Base-by-base conservation (phyloP, 352 stramenopile species). In the Phytophthora vignae region DNA sequence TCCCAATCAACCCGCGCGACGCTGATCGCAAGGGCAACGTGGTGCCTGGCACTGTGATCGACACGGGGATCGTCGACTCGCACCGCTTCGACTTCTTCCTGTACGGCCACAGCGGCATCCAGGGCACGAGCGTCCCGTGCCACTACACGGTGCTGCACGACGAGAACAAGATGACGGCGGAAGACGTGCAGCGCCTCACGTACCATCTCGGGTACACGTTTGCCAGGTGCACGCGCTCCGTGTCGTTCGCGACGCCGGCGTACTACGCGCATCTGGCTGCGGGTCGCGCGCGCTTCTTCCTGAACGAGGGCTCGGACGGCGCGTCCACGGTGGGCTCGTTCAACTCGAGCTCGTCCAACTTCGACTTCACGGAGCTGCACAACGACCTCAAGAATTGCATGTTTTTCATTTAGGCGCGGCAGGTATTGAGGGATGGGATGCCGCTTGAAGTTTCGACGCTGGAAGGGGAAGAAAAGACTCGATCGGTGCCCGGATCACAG, bases 21-120 rank as follows among this genome's bases (percentile, higher is more conserved):
- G 76, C 52, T 6, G 88, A 96, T 71, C 80, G 81, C 54, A 95
- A 85, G 15, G 87, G 87, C 29, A 95, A 95, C 49, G 81, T 92
- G 33, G 74, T 85, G 22, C 79, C 85, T 4, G 86, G 86, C 9
- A 96, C 87, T 11, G 86, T 97, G 10, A 85, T 97, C 11, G 91
- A 97, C 62, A 90, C 71, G 9, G 87, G 83, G 25, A 85, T 97
- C 52, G 94, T 90, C 60, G 86, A 97, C 73, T 90, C 90, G 4
- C 81, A 85, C 29, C 87, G 94, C 50, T 91, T 90, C 61, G 91
- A 97, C 71, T 97, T 97, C 58, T 97, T 94, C 76, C 49, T 97
- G 49, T 93, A 92, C 74, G 91, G 86, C 66, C 91, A 97, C 76
- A 85, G 75, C 22, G 90, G 90, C 3, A 72, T 97, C 33, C 85